A percentile compares a stretch with the other conserved stretches of the same genome.
phyloP scores from a whole-genome alignment of 2,329 filamentous ascomycete genomes.

The Aspergillus sp. region DNA sequence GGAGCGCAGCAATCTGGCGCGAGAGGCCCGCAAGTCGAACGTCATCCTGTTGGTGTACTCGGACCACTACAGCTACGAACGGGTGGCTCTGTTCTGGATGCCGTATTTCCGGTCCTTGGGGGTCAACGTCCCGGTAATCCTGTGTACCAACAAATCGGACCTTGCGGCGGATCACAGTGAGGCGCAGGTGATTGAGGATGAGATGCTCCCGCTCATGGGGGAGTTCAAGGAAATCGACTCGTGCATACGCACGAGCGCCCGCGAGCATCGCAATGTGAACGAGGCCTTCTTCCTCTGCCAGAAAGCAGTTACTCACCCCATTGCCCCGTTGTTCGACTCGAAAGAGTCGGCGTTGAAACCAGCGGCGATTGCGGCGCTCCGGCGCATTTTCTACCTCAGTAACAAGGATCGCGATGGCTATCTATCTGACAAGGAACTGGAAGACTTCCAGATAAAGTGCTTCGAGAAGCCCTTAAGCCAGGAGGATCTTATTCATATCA shows the following conservation, averaged over 20 bases:
- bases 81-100: conserved; percentile 96
- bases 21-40: conserved; percentile 93
- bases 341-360: conserved; percentile 87
- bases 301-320: conserved; percentile 94
- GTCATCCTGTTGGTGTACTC: conserved; percentile 95
- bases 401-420: conserved; percentile 95
- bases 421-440: conserved; percentile 80
- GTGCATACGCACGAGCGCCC: conserved; percentile 87
- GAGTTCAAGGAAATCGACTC: conserved; percentile 99
- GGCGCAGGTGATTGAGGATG: conserved; percentile 81
- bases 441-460: conserved; percentile 81
- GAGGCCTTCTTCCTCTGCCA: conserved; percentile 97
- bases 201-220: conserved; percentile 96
- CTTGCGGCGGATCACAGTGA: conserved; percentile 64
- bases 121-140: conserved; percentile 95
- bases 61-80: conserved; percentile 97
- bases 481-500: conserved; percentile 84
- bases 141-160: conserved; percentile 98
- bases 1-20: conserved; percentile 78
- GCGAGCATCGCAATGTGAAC: conserved; percentile 87
- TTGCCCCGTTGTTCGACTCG: conserved; percentile 91
- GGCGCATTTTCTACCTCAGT: conserved; percentile 87
- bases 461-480: conserved; percentile 78
- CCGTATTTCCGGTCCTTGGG: conserved; percentile 94
- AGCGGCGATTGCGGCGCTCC: conserved; percentile 74